A percentile compares a stretch with the other conserved stretches of the same genome.
Evolutionary conservation across 2,329 filamentous ascomycete genomes (phyloP).

Genomic region (Dothistroma septosporum): DNA sequence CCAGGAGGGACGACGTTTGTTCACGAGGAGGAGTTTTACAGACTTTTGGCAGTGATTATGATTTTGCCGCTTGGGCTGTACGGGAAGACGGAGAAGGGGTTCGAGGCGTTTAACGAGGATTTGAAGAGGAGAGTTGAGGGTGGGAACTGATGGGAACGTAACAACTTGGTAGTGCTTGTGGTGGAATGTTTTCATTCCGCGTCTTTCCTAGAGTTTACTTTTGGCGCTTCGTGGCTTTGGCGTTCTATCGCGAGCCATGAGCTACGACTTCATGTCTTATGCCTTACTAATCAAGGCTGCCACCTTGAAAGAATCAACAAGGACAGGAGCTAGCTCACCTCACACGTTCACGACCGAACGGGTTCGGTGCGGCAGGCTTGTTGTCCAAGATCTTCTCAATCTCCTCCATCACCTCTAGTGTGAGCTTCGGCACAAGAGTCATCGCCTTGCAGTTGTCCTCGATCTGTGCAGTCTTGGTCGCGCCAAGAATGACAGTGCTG

Average conservation of each 20-base stretch:
- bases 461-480: constrained; percentile 47
- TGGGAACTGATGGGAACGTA: neutral
- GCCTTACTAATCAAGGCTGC: neutral
- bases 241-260: constrained; percentile 1
- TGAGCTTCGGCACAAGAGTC: constrained; percentile 39
- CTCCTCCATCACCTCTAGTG: constrained; percentile 39
- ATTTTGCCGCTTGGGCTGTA: constrained; percentile 5
- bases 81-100: constrained; percentile 8
- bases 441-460: constrained; percentile 48
- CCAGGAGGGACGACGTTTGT: constrained; percentile 19
- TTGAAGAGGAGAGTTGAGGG: constrained; percentile 20
- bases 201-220: constrained; percentile 6
- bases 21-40: constrained; percentile 19
- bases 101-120: constrained; percentile 19
- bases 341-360: constrained; percentile 33
- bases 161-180: neutral
- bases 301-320: neutral
- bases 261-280: neutral
- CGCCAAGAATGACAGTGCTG: constrained; percentile 54
- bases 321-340: constrained; percentile 27
- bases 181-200: neutral
- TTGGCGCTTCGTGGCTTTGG: constrained; percentile 7
- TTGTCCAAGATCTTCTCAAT: constrained; percentile 45
- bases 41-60: constrained; percentile 12
- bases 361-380: constrained; percentile 34